A percentile compares a stretch with the other conserved stretches of the same genome.
Evolutionary conservation across 192 early-diverging fungal species (phyloP).

Genomic region (Coemansia aciculifera): DNA sequence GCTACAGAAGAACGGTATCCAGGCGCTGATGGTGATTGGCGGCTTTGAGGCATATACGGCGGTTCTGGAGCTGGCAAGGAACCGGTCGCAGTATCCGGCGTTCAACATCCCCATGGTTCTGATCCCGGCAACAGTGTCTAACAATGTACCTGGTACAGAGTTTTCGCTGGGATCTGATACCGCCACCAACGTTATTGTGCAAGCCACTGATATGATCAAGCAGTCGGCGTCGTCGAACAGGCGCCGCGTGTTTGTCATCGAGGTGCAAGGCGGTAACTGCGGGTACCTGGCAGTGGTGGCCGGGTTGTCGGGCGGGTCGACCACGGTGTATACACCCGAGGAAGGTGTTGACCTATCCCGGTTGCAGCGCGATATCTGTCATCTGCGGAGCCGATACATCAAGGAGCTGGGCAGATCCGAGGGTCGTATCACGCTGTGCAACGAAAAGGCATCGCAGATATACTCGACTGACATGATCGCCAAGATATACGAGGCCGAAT

Average conservation of each 20-base stretch:
- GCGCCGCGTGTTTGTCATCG: conserved; percentile 93
- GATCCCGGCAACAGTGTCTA: conserved; percentile 93
- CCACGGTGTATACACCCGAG: conserved; percentile 92
- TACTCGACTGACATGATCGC: conserved; percentile 91
- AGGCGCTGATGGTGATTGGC: conserved; percentile 91
- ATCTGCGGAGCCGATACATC: conserved; percentile 74
- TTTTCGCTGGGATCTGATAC: conserved; percentile 94
- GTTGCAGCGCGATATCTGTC: conserved; percentile 83
- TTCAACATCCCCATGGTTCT: conserved; percentile 92
- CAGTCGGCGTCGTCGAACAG: conserved; percentile 88
- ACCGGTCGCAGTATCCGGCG: conserved; percentile 80
- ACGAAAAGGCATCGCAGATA: conserved; percentile 70
- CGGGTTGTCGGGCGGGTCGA: conserved; percentile 83
- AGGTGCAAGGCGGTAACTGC: conserved; percentile 94
- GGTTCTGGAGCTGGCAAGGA: conserved; percentile 68
- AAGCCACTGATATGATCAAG: conserved; percentile 87
- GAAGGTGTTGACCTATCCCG: conserved; percentile 76
- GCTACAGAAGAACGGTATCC: conserved; percentile 87
- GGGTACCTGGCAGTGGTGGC: conserved; percentile 89
- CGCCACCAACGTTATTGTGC: conserved; percentile 90
- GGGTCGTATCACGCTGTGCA: conserved; percentile 86
- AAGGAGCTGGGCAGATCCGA: conserved; percentile 75
- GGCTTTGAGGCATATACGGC: conserved; percentile 94
- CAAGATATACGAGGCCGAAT: conserved; percentile 84
- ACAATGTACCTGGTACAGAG: conserved; percentile 98